Evolutionary conservation across 352 stramenopile genomes (phyloP).

Genomic region (Globisporangium rhizosaccharum): DNA sequence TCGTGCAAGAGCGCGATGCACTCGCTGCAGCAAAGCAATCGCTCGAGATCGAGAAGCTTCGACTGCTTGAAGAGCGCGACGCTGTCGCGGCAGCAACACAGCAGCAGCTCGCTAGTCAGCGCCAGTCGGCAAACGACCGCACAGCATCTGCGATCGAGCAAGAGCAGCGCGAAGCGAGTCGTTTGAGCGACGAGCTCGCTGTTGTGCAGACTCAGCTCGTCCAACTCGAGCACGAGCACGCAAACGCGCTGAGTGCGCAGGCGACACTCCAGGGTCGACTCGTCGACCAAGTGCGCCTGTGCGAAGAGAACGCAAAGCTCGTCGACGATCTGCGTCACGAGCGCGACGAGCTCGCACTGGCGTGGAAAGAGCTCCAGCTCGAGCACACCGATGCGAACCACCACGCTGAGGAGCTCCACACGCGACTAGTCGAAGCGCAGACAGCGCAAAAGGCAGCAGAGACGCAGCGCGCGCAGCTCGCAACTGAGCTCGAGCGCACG

Average conservation of each 20-base stretch:
- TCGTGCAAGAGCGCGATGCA: constrained; percentile 21
- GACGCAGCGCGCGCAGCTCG: constrained; percentile 11
- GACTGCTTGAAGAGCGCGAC: constrained; percentile 12
- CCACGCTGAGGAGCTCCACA: constrained; percentile 54
- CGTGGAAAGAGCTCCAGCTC: constrained; percentile 39
- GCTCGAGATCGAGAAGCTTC: constrained; percentile 1
- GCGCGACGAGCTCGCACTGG: constrained; percentile 31
- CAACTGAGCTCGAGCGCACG: constrained; percentile 9
- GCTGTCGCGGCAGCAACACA: background rate
- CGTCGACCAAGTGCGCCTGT: constrained; percentile 16
- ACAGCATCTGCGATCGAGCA: background rate
- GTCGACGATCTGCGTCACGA: constrained; percentile 34
- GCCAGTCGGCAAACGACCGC: background rate
- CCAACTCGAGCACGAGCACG: constrained; percentile 12
- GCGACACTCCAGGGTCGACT: constrained; percentile 20
- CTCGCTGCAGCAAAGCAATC: constrained; percentile 7
- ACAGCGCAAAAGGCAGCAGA: constrained; percentile 20
- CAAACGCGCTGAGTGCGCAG: constrained; percentile 12
- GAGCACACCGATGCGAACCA: constrained; percentile 44
- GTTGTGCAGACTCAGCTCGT: constrained; percentile 9
- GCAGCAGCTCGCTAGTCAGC: constrained; percentile 3
- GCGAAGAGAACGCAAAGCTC: constrained; percentile 17
- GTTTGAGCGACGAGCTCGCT: constrained; percentile 4
- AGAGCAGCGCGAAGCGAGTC: constrained; percentile 3
- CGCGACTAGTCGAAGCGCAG: constrained; percentile 42